Base-by-base conservation (phyloP, 2,329 filamentous ascomycete species). In the Myriosclerotinia curreyana region DNA sequence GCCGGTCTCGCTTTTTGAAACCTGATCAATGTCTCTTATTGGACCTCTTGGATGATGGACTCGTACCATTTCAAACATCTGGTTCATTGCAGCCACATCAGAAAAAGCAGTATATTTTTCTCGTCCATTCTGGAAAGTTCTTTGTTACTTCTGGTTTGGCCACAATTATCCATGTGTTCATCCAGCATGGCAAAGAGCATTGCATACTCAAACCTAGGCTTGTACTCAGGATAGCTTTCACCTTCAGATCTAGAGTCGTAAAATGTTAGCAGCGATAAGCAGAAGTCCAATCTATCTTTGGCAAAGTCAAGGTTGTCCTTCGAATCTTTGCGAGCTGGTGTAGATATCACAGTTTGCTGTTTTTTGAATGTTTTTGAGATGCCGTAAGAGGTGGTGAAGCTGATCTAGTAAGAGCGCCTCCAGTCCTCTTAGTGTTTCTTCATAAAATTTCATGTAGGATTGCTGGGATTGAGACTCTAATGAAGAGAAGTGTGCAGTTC, bases 51-150 rank as follows among this genome's bases (percentile, higher is more conserved):
- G 58, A 9, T 53, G n/a, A 38, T 65, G 52, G 3, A 64, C 42
- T 12, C 62, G 62, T 11, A 66, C 46, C 28, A 49, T 40, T 8
- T 62, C 56, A 40, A 62, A 31, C 36, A 66, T 62, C 9, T 66
- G 56, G 52, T 53, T 48, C 17, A 42, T 59, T 22, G 58, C 51
- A 17, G 58, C 38, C 11, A 64, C 6, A 15, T 54, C 49, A 17
- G 52, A 66, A 11, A 65, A 1, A 4, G n/a, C 50, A 22, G 12
- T 22, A 20, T 50, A 52, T 2, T 38, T 36, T 25, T 48, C 28
- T 60, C 58, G n/a, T 56, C 49, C n/a, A 66, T 7, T 46, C 58
- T 59, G 6, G 58, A 22, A 1, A 22, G 31, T 28, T 66, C 62
- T 58, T 54, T 44, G 3, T 8, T 9, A 6, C n/a, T 12, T 25